phyloP scores from a whole-genome alignment of 805 yeast species.

The Saccharomycopsis javanensis region DNA sequence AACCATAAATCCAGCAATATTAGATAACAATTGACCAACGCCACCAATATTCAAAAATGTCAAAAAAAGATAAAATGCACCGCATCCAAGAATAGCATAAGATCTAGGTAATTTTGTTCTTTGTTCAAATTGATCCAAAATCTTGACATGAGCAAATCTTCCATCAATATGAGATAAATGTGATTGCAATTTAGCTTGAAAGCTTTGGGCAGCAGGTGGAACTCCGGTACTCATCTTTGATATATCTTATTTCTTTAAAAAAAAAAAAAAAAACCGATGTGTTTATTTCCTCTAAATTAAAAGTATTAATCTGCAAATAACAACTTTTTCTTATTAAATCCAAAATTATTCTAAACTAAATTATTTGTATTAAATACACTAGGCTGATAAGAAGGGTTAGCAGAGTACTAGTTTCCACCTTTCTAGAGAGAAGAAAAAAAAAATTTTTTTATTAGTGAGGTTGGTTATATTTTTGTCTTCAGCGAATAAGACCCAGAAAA shows the following conservation, averaged over 20 bases:
- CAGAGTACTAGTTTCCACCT: too few relatives aligned
- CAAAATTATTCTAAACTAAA: too few relatives aligned
- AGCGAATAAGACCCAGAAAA: too few relatives aligned
- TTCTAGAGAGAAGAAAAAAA: too few relatives aligned
- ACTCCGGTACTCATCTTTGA: not conserved
- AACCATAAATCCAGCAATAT: constrained; percentile 79
- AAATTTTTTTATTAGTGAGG: too few relatives aligned
- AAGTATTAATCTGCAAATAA: too few relatives aligned
- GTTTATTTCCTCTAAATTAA: too few relatives aligned
- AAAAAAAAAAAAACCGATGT: not conserved
- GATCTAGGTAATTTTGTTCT: constrained; percentile 64
- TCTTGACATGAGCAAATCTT: constrained; percentile 26
- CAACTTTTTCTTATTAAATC: too few relatives aligned
- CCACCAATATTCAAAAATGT: constrained; percentile 90
- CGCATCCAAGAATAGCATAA: constrained; percentile 64
- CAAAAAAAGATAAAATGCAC: constrained; percentile 57
- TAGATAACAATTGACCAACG: constrained; percentile 86
- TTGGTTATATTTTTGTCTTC: too few relatives aligned
- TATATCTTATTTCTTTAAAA: not conserved
- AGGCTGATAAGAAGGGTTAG: too few relatives aligned
- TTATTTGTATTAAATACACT: too few relatives aligned
- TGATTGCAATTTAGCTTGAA: not conserved
- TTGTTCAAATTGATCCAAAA: constrained; percentile 33
- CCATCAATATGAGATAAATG: constrained; percentile 1
- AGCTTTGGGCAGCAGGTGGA: constrained; percentile 1